A percentile compares a stretch with the other conserved stretches of the same genome.
Evolutionary conservation across 2,329 filamentous ascomycete species (phyloP).

Genomic region (Arthrobotrys pseudoclavata): DNA sequence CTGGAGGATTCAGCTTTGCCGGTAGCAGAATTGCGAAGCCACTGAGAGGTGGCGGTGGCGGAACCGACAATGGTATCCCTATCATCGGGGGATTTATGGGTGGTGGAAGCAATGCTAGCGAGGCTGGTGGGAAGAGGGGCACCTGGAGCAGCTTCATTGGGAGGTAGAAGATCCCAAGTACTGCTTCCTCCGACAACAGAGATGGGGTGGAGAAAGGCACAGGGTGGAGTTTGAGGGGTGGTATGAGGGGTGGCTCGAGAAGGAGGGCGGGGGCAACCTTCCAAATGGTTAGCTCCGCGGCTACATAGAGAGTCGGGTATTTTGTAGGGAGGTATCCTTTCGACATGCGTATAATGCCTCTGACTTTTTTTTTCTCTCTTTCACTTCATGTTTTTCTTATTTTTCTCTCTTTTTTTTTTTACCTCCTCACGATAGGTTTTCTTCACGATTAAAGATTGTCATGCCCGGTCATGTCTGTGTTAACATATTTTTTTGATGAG

Average conservation of each 20-base stretch:
- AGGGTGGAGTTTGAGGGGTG: slow-evolving; percentile 5
- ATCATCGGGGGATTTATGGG: slow-evolving; percentile 51
- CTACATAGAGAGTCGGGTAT: slow-evolving; percentile 11
- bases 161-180: slow-evolving; percentile 39
- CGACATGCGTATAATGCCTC: slow-evolving; percentile 1
- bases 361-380: not conserved
- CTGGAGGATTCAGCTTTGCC: slow-evolving; percentile 77
- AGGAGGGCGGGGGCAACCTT: slow-evolving; percentile 30
- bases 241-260: not conserved
- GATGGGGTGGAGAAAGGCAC: not conserved
- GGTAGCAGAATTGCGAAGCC: slow-evolving; percentile 78
- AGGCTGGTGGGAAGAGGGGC: slow-evolving; percentile 39
- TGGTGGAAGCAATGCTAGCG: slow-evolving; percentile 34
- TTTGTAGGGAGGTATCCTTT: slow-evolving; percentile 15
- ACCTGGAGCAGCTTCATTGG: slow-evolving; percentile 51
- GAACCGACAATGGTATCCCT: slow-evolving; percentile 65
- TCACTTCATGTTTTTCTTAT: not conserved
- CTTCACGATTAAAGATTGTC: slow-evolving; percentile 27
- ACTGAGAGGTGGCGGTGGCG: slow-evolving; percentile 74
- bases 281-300: slow-evolving; percentile 1
- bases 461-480: slow-evolving; percentile 19
- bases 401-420: not conserved
- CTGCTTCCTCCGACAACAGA: not conserved
- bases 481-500: slow-evolving; percentile 13
- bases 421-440: slow-evolving; percentile 12